phyloP scores from a whole-genome alignment of 2,329 filamentous ascomycete genomes.

The Arthrobotrys conoides region DNA sequence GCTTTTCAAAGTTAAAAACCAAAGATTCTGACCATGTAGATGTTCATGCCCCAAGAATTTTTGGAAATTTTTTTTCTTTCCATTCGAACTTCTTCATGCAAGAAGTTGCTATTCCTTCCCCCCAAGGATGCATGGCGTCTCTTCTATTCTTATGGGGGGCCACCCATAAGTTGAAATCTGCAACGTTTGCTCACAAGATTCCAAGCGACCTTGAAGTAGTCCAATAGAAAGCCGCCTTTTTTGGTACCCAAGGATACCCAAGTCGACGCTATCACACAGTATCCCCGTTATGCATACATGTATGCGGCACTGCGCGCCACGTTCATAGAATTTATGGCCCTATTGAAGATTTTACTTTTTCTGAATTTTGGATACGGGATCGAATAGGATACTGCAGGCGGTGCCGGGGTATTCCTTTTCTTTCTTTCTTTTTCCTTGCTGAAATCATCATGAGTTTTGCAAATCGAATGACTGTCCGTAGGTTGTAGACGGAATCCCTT shows the following conservation, averaged over 20 bases:
- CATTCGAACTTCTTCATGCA: slow-evolving; percentile 45
- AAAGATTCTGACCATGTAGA: slow-evolving; percentile 24
- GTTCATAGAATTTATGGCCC: slow-evolving; percentile 46
- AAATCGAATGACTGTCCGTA: slow-evolving; percentile 30
- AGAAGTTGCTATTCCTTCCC: slow-evolving; percentile 43
- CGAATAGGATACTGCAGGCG: slow-evolving; percentile 55
- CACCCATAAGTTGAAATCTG: slow-evolving; percentile 54
- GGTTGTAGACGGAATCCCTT: slow-evolving; percentile 32
- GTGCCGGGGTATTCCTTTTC: slow-evolving; percentile 3
- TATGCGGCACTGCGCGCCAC: slow-evolving; percentile 57
- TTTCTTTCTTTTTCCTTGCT: slow-evolving; percentile 2
- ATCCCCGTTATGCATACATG: slow-evolving; percentile 60
- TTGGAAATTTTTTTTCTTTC: slow-evolving; percentile 33
- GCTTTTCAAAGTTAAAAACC: slow-evolving; percentile 40
- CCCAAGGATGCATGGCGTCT: slow-evolving; percentile 57
- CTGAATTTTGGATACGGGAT: slow-evolving; percentile 38
- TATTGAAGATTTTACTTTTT: slow-evolving; percentile 43
- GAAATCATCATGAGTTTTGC: slow-evolving; percentile 39
- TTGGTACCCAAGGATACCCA: slow-evolving; percentile 47
- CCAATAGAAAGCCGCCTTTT: slow-evolving; percentile 43
- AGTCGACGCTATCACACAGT: slow-evolving; percentile 53
- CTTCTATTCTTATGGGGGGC: slow-evolving; percentile 37
- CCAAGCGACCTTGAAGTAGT: slow-evolving; percentile 49
- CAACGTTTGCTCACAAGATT: slow-evolving; percentile 57
- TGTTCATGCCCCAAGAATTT: slow-evolving; percentile 27